Evolutionary conservation across 257 asterid genomes (phyloP).

Genomic region (Primulina eburnea): DNA sequence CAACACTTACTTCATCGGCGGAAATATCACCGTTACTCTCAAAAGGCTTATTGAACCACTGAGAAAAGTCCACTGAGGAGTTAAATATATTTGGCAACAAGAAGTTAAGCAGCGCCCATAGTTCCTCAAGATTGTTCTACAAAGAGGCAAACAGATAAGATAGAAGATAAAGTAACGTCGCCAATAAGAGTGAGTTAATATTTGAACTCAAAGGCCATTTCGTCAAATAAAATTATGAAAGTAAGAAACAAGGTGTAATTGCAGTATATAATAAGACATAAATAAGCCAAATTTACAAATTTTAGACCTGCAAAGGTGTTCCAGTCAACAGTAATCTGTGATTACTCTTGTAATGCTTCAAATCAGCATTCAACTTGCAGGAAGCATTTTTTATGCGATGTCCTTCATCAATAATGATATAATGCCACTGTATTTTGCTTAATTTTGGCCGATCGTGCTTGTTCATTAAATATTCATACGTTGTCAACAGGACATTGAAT

Average conservation of each 20-base stretch:
- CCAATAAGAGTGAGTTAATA: conserved; percentile 8
- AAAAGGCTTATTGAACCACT: conserved; percentile 98
- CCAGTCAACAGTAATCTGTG: conserved; percentile 98
- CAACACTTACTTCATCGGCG: conserved; percentile 65
- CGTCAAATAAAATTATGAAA: conserved; percentile 6
- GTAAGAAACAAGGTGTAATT: conserved; percentile 10
- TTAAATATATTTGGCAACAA: conserved; percentile 95
- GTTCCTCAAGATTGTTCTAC: conserved; percentile 98
- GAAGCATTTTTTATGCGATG: conserved; percentile 99
- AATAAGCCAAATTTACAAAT: conserved; percentile 19
- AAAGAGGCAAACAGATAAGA: conserved; percentile 22
- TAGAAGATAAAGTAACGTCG: conserved; percentile 21
- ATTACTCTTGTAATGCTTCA: conserved; percentile 90
- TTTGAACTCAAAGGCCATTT: not conserved
- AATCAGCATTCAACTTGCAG: conserved; percentile 96
- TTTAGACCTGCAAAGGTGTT: conserved; percentile 89
- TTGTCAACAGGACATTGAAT: conserved; percentile 92
- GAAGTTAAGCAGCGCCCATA: conserved; percentile 98
- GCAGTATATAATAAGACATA: not conserved
- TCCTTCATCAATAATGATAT: conserved; percentile 95
- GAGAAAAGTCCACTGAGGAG: conserved; percentile 98
- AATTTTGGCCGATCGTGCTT: conserved; percentile 97
- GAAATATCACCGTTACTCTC: conserved; percentile 92
- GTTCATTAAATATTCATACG: conserved; percentile 98
- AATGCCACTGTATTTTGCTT: conserved; percentile 94